Base-by-base conservation (phyloP, 2,329 filamentous ascomycete genomes). In the Myrmaecium sp. region DNA sequence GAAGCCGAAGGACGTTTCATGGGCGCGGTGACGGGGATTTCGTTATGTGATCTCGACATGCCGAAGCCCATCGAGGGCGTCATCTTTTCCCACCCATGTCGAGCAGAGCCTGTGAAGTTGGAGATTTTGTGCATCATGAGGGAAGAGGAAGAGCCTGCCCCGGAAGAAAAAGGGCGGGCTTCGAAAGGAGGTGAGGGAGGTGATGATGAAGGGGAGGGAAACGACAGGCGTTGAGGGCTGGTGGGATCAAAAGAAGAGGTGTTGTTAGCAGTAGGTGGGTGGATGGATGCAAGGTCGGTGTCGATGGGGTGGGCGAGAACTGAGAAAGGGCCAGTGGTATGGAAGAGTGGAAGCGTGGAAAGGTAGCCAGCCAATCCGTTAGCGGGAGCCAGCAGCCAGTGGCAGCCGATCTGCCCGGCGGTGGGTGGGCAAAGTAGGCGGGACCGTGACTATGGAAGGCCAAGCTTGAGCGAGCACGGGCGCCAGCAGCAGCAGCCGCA, bases 71-170 rank as follows among this genome's bases (percentile, higher is more conserved):
- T 57, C 30, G 58, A 57, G 36, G 69, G 69, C 41, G 66, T 67
- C 65, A 74, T 72, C 47, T 67, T 62, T 51, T 73, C 69, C 67
- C 68, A 72, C 49, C 69, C 69, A 66, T 72, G 67, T 44, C 69
- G 64, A 51, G 69, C 68, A 45, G 62, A 58, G 52, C 68, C 68
- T 41, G 68, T 73, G 50, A 74, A 71, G 56, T 72, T 72, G 46
- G 65, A 66, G 48, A 74, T 72, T 54, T 72, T 73, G 57, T 74
- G 69, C 69, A 74, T 74, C 48, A 43, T 55, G 28, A 26, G 18
- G 18, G 24, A 29, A n/a, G n/a, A 14, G 13, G 13, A 9, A 26
- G 14, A 26, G 28, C 22, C 23, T 26, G 28, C 23, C 31, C 31
- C 26, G 26, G 21, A 25, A 29, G 16, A 16, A 28, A 25, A 5